A percentile compares a stretch with the other conserved stretches of the same genome.
phyloP scores from a whole-genome alignment of 2,329 filamentous ascomycete species.

The Geoglossum cookeanum region DNA sequence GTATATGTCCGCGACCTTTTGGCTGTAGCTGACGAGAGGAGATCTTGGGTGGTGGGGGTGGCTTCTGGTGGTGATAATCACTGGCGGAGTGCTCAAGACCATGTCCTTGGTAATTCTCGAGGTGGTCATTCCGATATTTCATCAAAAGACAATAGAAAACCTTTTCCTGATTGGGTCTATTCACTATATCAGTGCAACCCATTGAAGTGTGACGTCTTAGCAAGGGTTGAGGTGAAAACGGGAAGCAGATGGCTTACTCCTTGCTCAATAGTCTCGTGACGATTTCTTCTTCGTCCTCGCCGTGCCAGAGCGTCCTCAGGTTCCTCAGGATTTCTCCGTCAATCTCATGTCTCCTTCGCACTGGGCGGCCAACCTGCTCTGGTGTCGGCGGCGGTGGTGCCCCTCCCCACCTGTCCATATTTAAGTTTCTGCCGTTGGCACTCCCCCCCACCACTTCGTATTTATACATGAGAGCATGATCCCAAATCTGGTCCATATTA shows the following conservation, averaged over 20 bases:
- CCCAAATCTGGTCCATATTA: conserved; percentile 63
- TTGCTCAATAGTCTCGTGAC: conserved; percentile 38
- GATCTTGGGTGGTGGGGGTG: conserved; percentile 15
- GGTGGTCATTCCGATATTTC: conserved; percentile 63
- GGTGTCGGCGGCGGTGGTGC: conserved; percentile 34
- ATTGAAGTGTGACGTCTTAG: not conserved
- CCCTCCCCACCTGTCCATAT: conserved; percentile 31
- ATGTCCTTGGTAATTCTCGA: conserved; percentile 67
- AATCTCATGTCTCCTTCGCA: conserved; percentile 45
- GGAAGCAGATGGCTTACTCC: conserved; percentile 9
- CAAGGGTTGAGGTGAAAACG: not conserved
- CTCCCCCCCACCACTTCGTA: conserved; percentile 55
- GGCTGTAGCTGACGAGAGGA: conserved; percentile 17
- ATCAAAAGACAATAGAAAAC: conserved; percentile 75
- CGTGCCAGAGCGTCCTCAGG: conserved; percentile 81
- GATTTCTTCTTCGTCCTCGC: conserved; percentile 53
- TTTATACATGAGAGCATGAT: conserved; percentile 68
- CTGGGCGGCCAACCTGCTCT: conserved; percentile 41
- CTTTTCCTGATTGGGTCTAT: conserved; percentile 71
- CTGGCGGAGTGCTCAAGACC: conserved; percentile 69
- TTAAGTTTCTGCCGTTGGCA: conserved; percentile 27
- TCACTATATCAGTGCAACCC: not conserved
- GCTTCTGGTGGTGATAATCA: conserved; percentile 63
- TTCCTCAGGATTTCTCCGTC: conserved; percentile 70
- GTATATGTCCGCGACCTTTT: conserved; percentile 20